phyloP scores from a whole-genome alignment of 2,329 filamentous ascomycete genomes.

The Rutstroemia sydowiana region DNA sequence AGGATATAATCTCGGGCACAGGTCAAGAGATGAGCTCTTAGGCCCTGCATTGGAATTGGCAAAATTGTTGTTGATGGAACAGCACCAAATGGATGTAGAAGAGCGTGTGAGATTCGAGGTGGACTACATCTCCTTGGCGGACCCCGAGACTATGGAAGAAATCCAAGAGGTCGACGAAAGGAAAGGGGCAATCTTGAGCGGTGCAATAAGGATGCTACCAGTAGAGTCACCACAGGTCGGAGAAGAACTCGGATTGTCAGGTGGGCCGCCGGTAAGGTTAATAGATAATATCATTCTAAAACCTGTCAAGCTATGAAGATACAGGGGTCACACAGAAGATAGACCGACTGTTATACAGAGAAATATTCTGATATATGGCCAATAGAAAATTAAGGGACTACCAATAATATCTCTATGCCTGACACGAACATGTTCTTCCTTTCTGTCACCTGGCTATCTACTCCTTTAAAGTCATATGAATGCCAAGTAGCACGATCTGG shows the following conservation, averaged over 20 bases:
- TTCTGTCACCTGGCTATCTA: too few species aligned
- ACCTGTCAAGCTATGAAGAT: slow-evolving; percentile 28
- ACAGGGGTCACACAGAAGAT: neutral
- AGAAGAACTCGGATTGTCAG: slow-evolving; percentile 68
- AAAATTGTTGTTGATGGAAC: slow-evolving; percentile 47
- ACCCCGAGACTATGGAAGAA: slow-evolving; percentile 78
- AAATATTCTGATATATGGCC: too few species aligned
- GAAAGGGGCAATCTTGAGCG: slow-evolving; percentile 77
- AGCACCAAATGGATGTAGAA: slow-evolving; percentile 49
- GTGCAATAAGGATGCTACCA: slow-evolving; percentile 82
- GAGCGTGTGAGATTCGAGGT: slow-evolving; percentile 69
- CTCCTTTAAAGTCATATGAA: too few species aligned
- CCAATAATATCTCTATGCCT: too few species aligned
- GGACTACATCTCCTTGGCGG: slow-evolving; percentile 87
- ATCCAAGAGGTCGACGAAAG: slow-evolving; percentile 60
- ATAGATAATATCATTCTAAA: slow-evolving; percentile 87
- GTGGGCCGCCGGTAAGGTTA: slow-evolving; percentile 70
- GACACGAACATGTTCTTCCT: too few species aligned
- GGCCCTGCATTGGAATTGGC: slow-evolving; percentile 59
- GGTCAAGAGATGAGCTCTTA: slow-evolving; percentile 59
- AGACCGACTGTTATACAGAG: neutral
- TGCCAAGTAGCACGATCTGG: too few species aligned
- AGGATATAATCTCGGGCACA: slow-evolving; percentile 47
- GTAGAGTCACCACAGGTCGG: slow-evolving; percentile 61
- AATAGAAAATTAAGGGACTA: too few species aligned